Conservation (phyloP, 75 land plant genomes). For the Sequoia sempervirens region DNA sequence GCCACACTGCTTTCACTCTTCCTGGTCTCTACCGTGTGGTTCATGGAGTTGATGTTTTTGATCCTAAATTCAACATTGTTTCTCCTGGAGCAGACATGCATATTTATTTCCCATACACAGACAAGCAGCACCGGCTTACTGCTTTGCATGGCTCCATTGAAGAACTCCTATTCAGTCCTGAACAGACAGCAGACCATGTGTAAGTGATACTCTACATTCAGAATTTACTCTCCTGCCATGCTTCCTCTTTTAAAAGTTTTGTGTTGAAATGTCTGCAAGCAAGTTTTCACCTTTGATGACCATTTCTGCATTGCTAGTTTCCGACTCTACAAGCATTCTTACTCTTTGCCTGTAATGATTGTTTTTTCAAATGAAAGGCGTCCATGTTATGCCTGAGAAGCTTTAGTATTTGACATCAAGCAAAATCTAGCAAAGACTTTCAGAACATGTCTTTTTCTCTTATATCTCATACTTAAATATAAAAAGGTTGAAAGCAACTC, state of each 20-base stretch:
- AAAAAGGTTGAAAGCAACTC: neutral
- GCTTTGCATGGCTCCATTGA: constrained; percentile 50
- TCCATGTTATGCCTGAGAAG: too few relatives aligned
- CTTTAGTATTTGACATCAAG: neutral
- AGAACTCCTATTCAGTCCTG: constrained; percentile 40
- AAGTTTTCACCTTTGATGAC: constrained; percentile 5
- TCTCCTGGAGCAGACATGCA: constrained; percentile 65
- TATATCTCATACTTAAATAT: neutral
- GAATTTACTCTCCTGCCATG: neutral
- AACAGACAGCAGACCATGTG: constrained; percentile 50
- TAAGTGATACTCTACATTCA: constrained; percentile 11
- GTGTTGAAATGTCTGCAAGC: neutral
- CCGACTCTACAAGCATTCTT: neutral
- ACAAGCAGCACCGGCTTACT: constrained; percentile 42
- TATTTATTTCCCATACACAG: constrained; percentile 62
- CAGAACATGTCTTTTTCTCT: too few relatives aligned
- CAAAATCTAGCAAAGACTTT: neutral
- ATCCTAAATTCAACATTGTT: constrained; percentile 78
- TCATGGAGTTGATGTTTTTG: constrained; percentile 70
- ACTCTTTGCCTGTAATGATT: too few relatives aligned
- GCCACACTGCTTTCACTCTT: constrained; percentile 58
- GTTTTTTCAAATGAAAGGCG: neutral
- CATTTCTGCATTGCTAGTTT: neutral
- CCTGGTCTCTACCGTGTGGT: constrained; percentile 72
- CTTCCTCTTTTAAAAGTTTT: neutral